A percentile compares a stretch with the other conserved stretches of the same genome.
phyloP scores from a whole-genome alignment of 306 rosid genomes.

The Aeschynomene evenia region DNA sequence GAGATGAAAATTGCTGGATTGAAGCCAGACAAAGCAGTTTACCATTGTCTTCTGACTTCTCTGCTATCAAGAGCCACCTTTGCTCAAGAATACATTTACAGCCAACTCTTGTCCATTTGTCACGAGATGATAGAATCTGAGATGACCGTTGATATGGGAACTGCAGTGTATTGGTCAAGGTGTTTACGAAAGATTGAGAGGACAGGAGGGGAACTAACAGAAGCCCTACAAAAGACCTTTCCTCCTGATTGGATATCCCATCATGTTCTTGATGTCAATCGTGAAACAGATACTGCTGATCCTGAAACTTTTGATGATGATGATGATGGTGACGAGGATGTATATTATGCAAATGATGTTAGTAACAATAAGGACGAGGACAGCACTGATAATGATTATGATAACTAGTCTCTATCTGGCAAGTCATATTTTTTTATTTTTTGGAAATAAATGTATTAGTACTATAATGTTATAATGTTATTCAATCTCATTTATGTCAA shows the following conservation, averaged over 20 bases:
- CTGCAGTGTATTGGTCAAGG: slow-evolving; percentile 95
- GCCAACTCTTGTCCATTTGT: slow-evolving; percentile 63
- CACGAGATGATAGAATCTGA: slow-evolving; percentile 80
- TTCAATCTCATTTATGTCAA: no score
- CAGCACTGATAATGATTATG: slow-evolving; percentile 4
- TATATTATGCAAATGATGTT: slow-evolving; percentile 28
- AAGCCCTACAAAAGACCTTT: slow-evolving; percentile 85
- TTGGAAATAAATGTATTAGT: no score
- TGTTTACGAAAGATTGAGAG: slow-evolving; percentile 80
- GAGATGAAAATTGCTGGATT: slow-evolving; percentile 82
- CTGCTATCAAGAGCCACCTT: slow-evolving; percentile 85
- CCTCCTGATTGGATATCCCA: slow-evolving; percentile 89
- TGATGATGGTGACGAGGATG: slow-evolving; percentile 21
- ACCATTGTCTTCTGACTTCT: slow-evolving; percentile 95
- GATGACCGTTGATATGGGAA: slow-evolving; percentile 89
- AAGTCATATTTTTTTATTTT: no score
- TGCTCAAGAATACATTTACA: slow-evolving; percentile 68
- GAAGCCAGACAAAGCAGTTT: slow-evolving; percentile 91
- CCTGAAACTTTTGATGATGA: slow-evolving; percentile 40
- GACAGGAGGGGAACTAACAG: slow-evolving; percentile 85
- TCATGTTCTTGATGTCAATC: slow-evolving; percentile 38
- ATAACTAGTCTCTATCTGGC: no score
- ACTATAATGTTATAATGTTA: no score
- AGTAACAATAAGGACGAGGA: slow-evolving; percentile 33
- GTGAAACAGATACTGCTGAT: slow-evolving; percentile 36